Percentiles rank a stretch among this genome's conserved stretches.
Evolutionary conservation across 2,329 filamentous ascomycete genomes (phyloP).

Genomic region (Colletotrichum acutatum): DNA sequence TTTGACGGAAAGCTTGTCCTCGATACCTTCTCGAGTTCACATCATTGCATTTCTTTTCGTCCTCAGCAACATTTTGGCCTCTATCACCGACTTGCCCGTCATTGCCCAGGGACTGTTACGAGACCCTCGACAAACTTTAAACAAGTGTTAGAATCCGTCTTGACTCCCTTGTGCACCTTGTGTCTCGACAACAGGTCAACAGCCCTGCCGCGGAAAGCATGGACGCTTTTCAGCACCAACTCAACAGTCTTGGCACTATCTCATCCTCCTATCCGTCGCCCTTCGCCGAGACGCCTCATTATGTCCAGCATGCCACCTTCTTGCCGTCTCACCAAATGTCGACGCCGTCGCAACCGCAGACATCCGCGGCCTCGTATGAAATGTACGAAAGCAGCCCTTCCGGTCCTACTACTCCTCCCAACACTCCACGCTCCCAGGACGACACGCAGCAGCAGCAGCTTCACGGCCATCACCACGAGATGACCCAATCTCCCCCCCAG

Average conservation of each 20-base stretch:
- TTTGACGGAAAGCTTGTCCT: too few relatives aligned
- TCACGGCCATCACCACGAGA: constrained; percentile 62
- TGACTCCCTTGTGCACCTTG: constrained; percentile 27
- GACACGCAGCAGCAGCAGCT: constrained; percentile 59
- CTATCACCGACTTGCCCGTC: constrained; percentile 28
- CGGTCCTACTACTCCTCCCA: constrained; percentile 70
- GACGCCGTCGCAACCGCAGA: constrained; percentile 63
- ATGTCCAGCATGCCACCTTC: constrained; percentile 57
- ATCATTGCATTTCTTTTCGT: background rate
- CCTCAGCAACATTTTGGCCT: constrained; percentile 11
- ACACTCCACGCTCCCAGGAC: constrained; percentile 66
- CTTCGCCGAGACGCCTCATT: constrained; percentile 62
- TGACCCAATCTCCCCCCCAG: constrained; percentile 66
- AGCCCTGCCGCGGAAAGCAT: constrained; percentile 51
- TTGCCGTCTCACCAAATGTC: constrained; percentile 64
- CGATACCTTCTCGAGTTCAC: background rate
- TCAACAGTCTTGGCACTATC: constrained; percentile 67
- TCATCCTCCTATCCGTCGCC: constrained; percentile 62
- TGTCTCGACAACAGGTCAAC: constrained; percentile 34
- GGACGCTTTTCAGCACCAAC: constrained; percentile 65
- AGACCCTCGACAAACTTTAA: constrained; percentile 27
- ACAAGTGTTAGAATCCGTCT: constrained; percentile 34
- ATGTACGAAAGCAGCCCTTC: constrained; percentile 70
- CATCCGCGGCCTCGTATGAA: constrained; percentile 58
- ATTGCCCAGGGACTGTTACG: constrained; percentile 31